Base-by-base conservation (phyloP, 225 moss, liverwort and hornwort species). In the Rhytidiadelphus loreus region DNA sequence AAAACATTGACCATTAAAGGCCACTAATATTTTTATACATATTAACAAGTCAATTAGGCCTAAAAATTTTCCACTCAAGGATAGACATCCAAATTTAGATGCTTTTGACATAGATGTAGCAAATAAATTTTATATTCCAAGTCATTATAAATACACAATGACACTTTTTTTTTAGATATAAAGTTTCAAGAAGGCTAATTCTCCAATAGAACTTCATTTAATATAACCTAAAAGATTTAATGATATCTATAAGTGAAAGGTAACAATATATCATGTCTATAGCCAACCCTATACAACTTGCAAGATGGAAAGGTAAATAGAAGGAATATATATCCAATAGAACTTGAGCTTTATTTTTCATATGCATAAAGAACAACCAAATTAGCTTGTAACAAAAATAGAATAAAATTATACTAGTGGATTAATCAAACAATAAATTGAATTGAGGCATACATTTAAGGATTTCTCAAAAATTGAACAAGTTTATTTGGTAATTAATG, bases 371-470 rank as follows among this genome's bases (percentile, higher is more conserved):
- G 21, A 65, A 35, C 5, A 63, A 50, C 3, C 28, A 14, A 50
- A 19, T 12, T 2, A 72, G 0, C 11, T 48, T 60, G 1, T 2
- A 11, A 33, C 1, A 48, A 85, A 0, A 7, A n/a, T n/a, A n/a
- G n/a, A n/a, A n/a, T n/a, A 44, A n/a, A n/a, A n/a, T n/a, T 21
- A 18, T 29, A 29, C n/a, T n/a, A 23, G 1, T 76, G 3, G 7
- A 37, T 5, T 5, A 39, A 14, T 52, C 7, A 19, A 50, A 28
- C 50, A 21, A 76, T 15, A 30, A 76, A 61, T 6, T 75, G 10
- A 71, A 33, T 44, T 59, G 8, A 30, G 4, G 46, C 5, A 48
- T 30, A 28, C 1, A 11, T 29, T 50, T 9, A 75, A 13, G 4
- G 6, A 39, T 17, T 78, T 28, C 7, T 11, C 17, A 11, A 28